Evolutionary conservation across 345 rosid genomes (phyloP).

Genomic region (Cardamine chenopodiifolia): DNA sequence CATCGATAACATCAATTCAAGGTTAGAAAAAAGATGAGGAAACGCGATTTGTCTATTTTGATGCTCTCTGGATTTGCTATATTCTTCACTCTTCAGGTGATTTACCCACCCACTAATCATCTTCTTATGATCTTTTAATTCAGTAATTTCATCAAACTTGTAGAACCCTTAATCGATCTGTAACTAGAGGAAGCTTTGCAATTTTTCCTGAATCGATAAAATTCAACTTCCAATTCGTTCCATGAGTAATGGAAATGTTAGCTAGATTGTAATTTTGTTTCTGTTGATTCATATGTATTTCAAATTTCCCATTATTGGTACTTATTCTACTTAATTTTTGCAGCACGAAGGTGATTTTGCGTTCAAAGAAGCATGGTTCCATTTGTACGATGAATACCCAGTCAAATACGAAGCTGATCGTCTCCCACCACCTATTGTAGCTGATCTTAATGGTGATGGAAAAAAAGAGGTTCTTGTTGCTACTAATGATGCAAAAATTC

Average conservation of each 20-base stretch:
- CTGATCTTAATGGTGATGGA: constrained; percentile 97
- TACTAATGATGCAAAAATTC: constrained; percentile 90
- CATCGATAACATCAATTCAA: constrained; percentile 29
- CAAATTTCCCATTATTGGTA: not conserved
- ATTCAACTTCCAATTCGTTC: not conserved
- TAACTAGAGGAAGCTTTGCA: constrained; percentile 8
- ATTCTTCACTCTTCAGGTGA: constrained; percentile 98
- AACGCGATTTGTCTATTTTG: constrained; percentile 90
- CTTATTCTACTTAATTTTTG: not conserved
- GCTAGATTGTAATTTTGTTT: not conserved
- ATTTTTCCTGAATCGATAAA: not conserved
- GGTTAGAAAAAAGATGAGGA: constrained; percentile 64
- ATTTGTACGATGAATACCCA: constrained; percentile 78
- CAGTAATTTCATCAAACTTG: constrained; percentile 15
- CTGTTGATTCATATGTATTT: too few relatives aligned
- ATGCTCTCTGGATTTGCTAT: constrained; percentile 96
- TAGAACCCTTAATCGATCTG: constrained; percentile 32
- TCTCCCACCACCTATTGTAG: constrained; percentile 84
- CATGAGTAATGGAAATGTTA: too few relatives aligned
- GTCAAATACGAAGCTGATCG: constrained; percentile 89
- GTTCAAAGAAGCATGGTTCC: constrained; percentile 93
- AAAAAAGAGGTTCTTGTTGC: constrained; percentile 88
- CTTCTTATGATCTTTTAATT: not conserved
- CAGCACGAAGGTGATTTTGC: constrained; percentile 99
- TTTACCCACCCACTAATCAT: not conserved